Evolutionary conservation across 495 filamentous ascomycete species (phyloP), one percentile per base, ranked within the genome.

Genomic region (Tetracladium setigerum): DNA sequence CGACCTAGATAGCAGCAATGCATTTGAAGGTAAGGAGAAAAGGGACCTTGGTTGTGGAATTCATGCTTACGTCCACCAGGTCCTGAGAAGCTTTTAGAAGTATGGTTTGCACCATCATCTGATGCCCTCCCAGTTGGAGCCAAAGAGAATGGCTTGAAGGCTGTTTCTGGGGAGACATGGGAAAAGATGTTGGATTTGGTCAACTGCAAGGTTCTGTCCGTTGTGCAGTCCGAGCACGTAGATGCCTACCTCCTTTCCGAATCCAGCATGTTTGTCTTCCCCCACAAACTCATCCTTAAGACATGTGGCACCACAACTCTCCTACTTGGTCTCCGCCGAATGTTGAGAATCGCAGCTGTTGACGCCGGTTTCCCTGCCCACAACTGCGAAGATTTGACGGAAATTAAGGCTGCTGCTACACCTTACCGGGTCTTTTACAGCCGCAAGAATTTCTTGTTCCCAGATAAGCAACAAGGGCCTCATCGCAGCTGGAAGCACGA

Each of bases 251-350:
- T 99, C 30, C 78, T 99, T 43, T 97, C 92, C 42, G 94, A 99
- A 68, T 97, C 94, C 15, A 97, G 92, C 81, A 87, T 99, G 91
- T 99, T 99, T 64, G 89, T 99, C 55, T 99, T 95, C 65, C 89
- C 89, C 17, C 92, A 99, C 78, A 99, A 99, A 71, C 72, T 99
- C 40, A 95, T 99, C 54, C 74, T 99, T 38, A 99, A 99, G 80
- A 99, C 94, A 10, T 99, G 94, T 60, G 94, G 94, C 43, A 99
- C 94, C 6, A 99, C 94, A 4, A 99, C 94, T 0, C 70, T 99
- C 51, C 76, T 99, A 12, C 82, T 82, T 15, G 94, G 94, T 12
- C 73, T 99, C 41, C 87, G 84, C 27, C 84, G 86, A 48, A 84
- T 99, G 55, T 74, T 99, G 43, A 84, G 89, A 59, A 94, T 97